Percentiles rank a stretch among this genome's conserved stretches.
These are phyloP conservation scores for Cercospora berteroae DNA, from an alignment of 2,329 filamentous ascomycete species.

Conservation along the genomic window DNA sequence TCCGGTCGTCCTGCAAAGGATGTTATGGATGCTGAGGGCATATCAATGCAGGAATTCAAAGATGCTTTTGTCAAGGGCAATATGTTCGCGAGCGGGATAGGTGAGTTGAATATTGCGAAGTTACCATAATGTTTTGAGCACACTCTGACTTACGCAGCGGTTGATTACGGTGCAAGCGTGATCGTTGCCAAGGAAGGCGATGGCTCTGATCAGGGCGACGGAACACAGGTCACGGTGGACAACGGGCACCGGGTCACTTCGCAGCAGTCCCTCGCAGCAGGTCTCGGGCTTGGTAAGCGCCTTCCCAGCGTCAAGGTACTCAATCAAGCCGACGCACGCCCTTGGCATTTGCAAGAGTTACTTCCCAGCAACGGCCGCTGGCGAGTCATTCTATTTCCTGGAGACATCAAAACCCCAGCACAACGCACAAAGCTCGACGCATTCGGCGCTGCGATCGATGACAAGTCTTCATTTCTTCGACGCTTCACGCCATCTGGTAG, in stretches of 20 bases:
- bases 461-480: conserved; percentile 11
- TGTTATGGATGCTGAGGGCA: conserved; percentile 58
- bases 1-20: conserved; percentile 59
- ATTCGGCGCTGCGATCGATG: neutral
- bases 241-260: conserved; percentile 27
- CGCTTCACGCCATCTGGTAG: conserved; percentile 36
- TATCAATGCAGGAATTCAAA: conserved; percentile 40
- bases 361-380: conserved; percentile 22
- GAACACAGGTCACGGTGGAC: conserved; percentile 43
- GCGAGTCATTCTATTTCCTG: conserved; percentile 25
- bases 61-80: neutral
- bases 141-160: conserved; percentile 36
- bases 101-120: neutral
- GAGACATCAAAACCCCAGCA: conserved; percentile 32
- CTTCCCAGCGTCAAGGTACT: conserved; percentile 22
- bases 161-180: conserved; percentile 58
- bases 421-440: conserved; percentile 40
- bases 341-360: conserved; percentile 21
- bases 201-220: conserved; percentile 48
- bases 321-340: conserved; percentile 20
- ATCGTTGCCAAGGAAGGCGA: conserved; percentile 56
- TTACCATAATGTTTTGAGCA: neutral
- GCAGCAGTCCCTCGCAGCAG: conserved; percentile 34
- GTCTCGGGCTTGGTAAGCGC: conserved; percentile 10
- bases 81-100: neutral